Percentiles rank a stretch among this genome's conserved stretches.
phyloP scores from a whole-genome alignment of 345 rosid species.

The Murraya paniculata region DNA sequence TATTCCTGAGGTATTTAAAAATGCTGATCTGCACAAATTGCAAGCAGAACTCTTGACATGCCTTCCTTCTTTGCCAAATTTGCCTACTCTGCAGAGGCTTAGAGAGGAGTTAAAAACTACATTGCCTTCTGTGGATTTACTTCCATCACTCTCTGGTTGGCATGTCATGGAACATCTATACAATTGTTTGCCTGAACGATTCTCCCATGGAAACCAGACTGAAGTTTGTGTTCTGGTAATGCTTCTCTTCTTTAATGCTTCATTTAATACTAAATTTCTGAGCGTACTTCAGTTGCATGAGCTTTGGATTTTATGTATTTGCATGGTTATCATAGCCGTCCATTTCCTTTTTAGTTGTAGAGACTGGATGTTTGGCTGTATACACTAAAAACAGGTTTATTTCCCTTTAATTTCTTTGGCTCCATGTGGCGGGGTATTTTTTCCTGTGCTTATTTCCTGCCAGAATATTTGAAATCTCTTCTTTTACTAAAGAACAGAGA shows the following conservation, averaged over 20 bases:
- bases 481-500: conserved; percentile 1
- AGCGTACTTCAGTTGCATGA: background rate
- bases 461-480: background rate
- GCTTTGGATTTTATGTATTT: background rate
- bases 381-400: background rate
- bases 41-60: conserved; percentile 56
- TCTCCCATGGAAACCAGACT: conserved; percentile 66
- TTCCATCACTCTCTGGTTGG: conserved; percentile 53
- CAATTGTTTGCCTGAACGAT: conserved; percentile 86
- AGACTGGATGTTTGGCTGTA: background rate
- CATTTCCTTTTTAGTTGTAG: background rate
- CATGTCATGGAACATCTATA: conserved; percentile 73
- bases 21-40: conserved; percentile 75
- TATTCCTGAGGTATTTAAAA: conserved; percentile 57
- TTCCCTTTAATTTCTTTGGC: background rate
- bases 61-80: conserved; percentile 66
- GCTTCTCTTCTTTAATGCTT: conserved; percentile 6
- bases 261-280: background rate
- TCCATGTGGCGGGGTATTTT: background rate
- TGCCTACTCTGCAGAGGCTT: conserved; percentile 54
- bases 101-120: conserved; percentile 40
- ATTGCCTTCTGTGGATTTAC: conserved; percentile 38
- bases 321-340: background rate
- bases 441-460: background rate
- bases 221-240: conserved; percentile 86